phyloP scores from a whole-genome alignment of 148 eudicot species.

The Rhododendron molle region DNA sequence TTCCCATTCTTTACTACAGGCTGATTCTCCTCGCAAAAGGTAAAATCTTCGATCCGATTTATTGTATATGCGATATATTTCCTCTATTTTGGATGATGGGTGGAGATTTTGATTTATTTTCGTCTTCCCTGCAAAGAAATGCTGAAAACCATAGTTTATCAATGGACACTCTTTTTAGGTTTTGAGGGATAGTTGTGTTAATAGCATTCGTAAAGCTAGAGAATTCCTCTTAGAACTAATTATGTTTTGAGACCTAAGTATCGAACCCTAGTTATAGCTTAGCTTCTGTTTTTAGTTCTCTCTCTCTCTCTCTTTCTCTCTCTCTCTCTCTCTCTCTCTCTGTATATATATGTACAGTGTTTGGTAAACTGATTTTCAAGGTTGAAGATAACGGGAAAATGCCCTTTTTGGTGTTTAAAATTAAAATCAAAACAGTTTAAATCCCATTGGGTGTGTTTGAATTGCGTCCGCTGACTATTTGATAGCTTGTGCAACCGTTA shows the following conservation, averaged over 20 bases:
- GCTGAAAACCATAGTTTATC: neutral
- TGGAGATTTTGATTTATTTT: neutral
- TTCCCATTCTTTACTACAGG: conserved; percentile 37
- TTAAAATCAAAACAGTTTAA: too few species aligned
- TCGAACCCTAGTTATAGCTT: neutral
- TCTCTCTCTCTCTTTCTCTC: neutral
- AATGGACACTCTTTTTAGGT: neutral
- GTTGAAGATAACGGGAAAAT: neutral
- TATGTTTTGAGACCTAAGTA: neutral
- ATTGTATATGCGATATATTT: neutral
- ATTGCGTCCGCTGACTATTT: neutral
- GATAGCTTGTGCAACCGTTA: neutral
- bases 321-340: too few species aligned
- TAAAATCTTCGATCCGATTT: conserved; percentile 7
- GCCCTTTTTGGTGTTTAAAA: neutral
- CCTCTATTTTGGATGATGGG: neutral
- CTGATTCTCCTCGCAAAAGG: conserved; percentile 81
- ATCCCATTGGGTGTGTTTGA: neutral
- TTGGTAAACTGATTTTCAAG: neutral
- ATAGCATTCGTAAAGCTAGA: neutral
- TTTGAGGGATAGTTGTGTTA: neutral
- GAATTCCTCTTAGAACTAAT: neutral
- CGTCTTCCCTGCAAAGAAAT: neutral
- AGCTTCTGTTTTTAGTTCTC: neutral
- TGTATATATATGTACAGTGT: neutral